phyloP scores from a whole-genome alignment of 345 rosid species.

The Aquilaria sinensis region DNA sequence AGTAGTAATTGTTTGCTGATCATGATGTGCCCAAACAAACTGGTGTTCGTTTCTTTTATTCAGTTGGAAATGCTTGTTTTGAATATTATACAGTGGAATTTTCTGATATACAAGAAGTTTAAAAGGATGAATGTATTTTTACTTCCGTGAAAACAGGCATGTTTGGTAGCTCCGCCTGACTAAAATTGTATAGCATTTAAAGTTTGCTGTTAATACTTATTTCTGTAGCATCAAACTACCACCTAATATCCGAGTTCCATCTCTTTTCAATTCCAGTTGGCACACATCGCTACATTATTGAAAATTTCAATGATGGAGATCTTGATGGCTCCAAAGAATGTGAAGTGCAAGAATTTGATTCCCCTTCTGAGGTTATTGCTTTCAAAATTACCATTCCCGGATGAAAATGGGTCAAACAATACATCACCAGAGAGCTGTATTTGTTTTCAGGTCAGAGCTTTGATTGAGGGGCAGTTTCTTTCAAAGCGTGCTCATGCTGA shows the following conservation, averaged over 20 bases:
- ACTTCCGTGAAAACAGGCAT: no score
- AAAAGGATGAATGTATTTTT: background rate
- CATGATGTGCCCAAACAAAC: background rate
- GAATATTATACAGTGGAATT: background rate
- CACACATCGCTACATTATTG: conserved; percentile 61
- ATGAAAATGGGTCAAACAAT: no score
- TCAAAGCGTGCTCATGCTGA: conserved; percentile 86
- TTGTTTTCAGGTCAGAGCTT: conserved; percentile 62
- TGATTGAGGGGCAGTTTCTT: conserved; percentile 86
- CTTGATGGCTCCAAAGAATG: conserved; percentile 38
- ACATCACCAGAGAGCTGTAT: background rate
- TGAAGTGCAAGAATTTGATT: conserved; percentile 72
- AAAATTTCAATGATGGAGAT: conserved; percentile 43
- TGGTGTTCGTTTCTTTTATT: background rate
- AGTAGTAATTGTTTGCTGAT: no score
- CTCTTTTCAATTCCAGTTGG: conserved; percentile 47
- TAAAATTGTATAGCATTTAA: background rate
- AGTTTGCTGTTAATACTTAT: background rate
- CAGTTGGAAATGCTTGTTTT: background rate
- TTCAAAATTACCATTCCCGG: background rate
- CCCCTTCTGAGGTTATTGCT: conserved; percentile 74
- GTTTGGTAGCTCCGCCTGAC: background rate
- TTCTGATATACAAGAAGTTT: background rate
- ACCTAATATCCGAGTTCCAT: conserved; percentile 6
- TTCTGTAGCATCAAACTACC: background rate